Conservation (phyloP, 2,329 filamentous ascomycete genomes). For the Dactylellina cionopaga region DNA sequence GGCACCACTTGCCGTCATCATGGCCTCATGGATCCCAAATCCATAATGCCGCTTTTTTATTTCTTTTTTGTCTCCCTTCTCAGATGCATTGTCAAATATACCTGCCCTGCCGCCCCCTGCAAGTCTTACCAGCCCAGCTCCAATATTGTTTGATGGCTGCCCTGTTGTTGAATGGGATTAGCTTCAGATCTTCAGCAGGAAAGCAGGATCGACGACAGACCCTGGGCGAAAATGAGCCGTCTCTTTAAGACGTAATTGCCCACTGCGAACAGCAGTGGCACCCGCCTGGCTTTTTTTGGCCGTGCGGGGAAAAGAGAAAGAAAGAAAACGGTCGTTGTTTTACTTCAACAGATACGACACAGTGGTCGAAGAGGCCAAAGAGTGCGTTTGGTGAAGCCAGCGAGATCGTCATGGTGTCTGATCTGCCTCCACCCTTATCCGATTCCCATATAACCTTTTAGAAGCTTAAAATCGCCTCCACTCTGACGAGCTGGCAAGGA, state of each 20-base stretch:
- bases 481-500: conserved; percentile 9
- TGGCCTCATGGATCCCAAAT: conserved; percentile 43
- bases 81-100: background rate
- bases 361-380: conserved; percentile 2
- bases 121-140: conserved; percentile 46
- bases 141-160: conserved; percentile 1
- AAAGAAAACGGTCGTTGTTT: conserved; percentile 21
- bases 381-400: background rate
- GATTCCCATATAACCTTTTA: conserved; percentile 14
- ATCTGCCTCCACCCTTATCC: conserved; percentile 6
- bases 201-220: conserved; percentile 42
- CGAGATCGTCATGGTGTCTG: conserved; percentile 30
- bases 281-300: conserved; percentile 30
- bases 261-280: background rate
- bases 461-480: conserved; percentile 53
- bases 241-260: conserved; percentile 46
- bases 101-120: conserved; percentile 40
- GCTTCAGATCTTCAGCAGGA: conserved; percentile 42
- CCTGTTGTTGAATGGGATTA: conserved; percentile 34
- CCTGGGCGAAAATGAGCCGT: conserved; percentile 44
- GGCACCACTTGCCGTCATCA: conserved; percentile 42
- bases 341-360: no score
- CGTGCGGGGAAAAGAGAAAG: conserved; percentile 33
- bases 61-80: conserved; percentile 23
- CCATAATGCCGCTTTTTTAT: conserved; percentile 49